Base-by-base conservation (phyloP, 768 basidiomycete genomes). In the Hebeloma cylindrosporum region DNA sequence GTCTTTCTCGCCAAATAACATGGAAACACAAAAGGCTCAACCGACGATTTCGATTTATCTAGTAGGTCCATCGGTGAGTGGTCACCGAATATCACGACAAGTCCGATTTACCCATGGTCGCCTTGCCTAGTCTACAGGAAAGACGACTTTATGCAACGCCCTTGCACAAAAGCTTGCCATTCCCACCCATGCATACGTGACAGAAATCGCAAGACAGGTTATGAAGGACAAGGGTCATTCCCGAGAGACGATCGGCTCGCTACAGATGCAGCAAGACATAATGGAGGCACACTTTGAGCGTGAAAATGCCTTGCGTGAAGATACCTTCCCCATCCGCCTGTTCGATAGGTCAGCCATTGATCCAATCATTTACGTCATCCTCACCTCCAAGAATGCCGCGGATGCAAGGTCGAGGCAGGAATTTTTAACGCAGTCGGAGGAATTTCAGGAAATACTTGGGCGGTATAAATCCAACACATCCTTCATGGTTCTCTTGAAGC, bases 311-410 rank as follows among this genome's bases (percentile, higher is more conserved):
- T 54, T 55, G 23, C 43, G 51, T 21, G 48, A 43, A 28, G 50
- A 54, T 16, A 41, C 49, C 48, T 22, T 25, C 33, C 20, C 33
- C 14, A 53, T 78, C 18, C 60, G 78, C 27, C 64, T 85, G 14
- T 80, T 77, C 58, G 84, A 86, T 57, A 66, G 85, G 51, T 85
- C 83, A 10, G 80, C 78, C 0, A 58, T 84, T 2, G 85, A 86
- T 60, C 73, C 83, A 5, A 61, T 85, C 42, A 77, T 82, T 1
- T 86, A 86, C 49, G 80, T 79, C 1, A 61, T 75, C 27, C 61
- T 83, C 47, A 75, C 69, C 21, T 68, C 74, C 2, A 43, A 55
- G 7, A 65, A 65, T 38, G 65, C 59, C 1, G 61, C 59, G 40
- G 71, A 75, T 33, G 73, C 65, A 4, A 35, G 52, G 7, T 51